A percentile compares a stretch with the other conserved stretches of the same genome.
Conservation (phyloP, 257 asterid species). For the Rehmannia glutinosa region DNA sequence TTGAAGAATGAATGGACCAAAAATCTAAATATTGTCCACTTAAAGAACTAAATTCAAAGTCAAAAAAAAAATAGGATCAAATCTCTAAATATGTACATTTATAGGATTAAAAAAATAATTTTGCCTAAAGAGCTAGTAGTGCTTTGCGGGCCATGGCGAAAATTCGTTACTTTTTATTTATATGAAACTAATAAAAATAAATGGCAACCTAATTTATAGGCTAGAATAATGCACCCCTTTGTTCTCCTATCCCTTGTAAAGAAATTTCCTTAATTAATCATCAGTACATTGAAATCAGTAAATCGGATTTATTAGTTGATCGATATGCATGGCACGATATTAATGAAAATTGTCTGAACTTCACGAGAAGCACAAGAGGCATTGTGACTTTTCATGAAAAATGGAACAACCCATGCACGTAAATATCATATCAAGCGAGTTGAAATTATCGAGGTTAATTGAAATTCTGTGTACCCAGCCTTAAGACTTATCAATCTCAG, state of each 20-base stretch:
- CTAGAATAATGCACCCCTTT: conserved; percentile 4
- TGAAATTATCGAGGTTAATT: background rate
- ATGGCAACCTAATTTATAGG: too few species aligned
- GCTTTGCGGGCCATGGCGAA: background rate
- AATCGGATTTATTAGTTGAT: background rate
- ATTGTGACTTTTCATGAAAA: background rate
- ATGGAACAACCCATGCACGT: background rate
- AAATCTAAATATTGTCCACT: too few species aligned
- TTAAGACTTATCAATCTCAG: background rate
- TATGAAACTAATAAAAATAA: too few species aligned
- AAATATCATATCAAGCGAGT: background rate
- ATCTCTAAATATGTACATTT: too few species aligned
- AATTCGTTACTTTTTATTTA: background rate
- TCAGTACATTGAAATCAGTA: conserved; percentile 15
- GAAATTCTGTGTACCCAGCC: background rate
- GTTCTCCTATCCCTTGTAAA: background rate
- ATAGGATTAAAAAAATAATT: too few species aligned
- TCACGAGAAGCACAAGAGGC: conserved; percentile 1
- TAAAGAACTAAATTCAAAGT: too few species aligned
- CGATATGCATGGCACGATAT: background rate
- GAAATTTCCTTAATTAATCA: background rate
- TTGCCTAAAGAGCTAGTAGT: too few species aligned
- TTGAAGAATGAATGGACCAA: too few species aligned
- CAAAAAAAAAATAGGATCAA: too few species aligned
- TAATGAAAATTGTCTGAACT: conserved; percentile 11